Conservation (phyloP, 306 rosid species). For the Rosa lucieae region DNA sequence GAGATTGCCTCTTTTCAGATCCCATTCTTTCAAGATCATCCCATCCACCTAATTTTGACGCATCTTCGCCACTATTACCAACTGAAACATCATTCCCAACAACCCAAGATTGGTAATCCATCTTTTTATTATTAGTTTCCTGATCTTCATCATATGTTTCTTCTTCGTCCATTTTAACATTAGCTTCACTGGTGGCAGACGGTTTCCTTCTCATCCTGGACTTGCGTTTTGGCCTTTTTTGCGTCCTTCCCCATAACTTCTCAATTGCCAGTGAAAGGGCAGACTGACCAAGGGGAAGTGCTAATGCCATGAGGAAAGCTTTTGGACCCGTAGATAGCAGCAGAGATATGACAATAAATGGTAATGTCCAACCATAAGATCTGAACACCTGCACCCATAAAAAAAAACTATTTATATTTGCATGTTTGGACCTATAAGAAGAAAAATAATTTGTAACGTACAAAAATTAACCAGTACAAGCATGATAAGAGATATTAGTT, state of each 20-base stretch:
- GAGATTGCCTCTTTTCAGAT: slow-evolving; percentile 36
- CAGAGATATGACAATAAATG: slow-evolving; percentile 55
- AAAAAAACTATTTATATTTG: slow-evolving; percentile 23
- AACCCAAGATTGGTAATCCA: slow-evolving; percentile 75
- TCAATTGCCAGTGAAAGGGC: slow-evolving; percentile 72
- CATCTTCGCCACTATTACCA: slow-evolving; percentile 32
- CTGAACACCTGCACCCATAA: slow-evolving; percentile 63
- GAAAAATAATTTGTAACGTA: not conserved
- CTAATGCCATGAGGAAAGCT: slow-evolving; percentile 92
- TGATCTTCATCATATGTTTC: slow-evolving; percentile 40
- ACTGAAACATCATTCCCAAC: slow-evolving; percentile 48
- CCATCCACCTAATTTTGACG: slow-evolving; percentile 76
- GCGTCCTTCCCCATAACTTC: slow-evolving; percentile 60
- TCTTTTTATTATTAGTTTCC: slow-evolving; percentile 40
- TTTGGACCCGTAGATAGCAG: slow-evolving; percentile 69
- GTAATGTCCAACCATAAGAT: slow-evolving; percentile 87
- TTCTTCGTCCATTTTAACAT: slow-evolving; percentile 32
- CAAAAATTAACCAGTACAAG: slow-evolving; percentile 4
- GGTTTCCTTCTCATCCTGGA: slow-evolving; percentile 50
- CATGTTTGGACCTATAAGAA: slow-evolving; percentile 20
- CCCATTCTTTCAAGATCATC: slow-evolving; percentile 73
- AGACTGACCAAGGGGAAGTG: slow-evolving; percentile 84
- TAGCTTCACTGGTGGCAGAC: slow-evolving; percentile 29
- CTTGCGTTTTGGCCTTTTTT: slow-evolving; percentile 57
- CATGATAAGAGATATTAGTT: not conserved